phyloP scores from a whole-genome alignment of 352 stramenopile species.

The Pythium apleroticum region DNA sequence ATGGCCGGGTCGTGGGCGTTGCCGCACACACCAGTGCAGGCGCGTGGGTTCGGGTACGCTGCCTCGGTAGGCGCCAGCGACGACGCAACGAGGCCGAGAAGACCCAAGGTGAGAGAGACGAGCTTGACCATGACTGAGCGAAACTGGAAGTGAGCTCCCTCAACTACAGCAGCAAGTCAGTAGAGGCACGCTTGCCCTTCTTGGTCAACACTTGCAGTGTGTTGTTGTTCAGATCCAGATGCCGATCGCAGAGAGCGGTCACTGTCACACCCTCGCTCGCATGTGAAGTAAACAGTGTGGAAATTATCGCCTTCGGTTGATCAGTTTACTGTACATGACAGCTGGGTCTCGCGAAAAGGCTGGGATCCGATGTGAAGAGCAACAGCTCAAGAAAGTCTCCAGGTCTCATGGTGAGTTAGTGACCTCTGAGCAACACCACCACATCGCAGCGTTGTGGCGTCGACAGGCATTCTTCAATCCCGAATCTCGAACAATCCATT shows the following conservation, averaged over 20 bases:
- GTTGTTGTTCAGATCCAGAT: neutral
- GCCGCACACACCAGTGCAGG: constrained; percentile 19
- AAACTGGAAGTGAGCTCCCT: constrained; percentile 4
- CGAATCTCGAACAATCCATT: too few relatives aligned
- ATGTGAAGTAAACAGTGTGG: too few relatives aligned
- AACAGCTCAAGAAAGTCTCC: neutral
- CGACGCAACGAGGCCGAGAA: constrained; percentile 4
- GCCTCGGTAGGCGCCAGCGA: neutral
- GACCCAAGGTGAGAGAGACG: neutral
- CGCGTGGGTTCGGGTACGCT: constrained; percentile 18
- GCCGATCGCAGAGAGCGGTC: neutral
- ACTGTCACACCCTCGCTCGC: neutral
- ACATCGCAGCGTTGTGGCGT: too few relatives aligned
- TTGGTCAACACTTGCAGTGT: too few relatives aligned
- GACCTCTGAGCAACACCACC: too few relatives aligned
- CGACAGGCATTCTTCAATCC: too few relatives aligned
- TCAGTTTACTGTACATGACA: too few relatives aligned
- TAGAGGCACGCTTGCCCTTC: too few relatives aligned
- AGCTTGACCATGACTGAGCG: constrained; percentile 16
- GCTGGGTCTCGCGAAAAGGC: neutral
- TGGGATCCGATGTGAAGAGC: neutral
- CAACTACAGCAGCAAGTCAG: too few relatives aligned
- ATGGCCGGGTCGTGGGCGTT: constrained; percentile 57
- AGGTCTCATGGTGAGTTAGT: neutral
- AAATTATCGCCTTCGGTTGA: too few relatives aligned